Evolutionary conservation across 345 rosid genomes (phyloP).

Genomic region (Lepidium aucheri): DNA sequence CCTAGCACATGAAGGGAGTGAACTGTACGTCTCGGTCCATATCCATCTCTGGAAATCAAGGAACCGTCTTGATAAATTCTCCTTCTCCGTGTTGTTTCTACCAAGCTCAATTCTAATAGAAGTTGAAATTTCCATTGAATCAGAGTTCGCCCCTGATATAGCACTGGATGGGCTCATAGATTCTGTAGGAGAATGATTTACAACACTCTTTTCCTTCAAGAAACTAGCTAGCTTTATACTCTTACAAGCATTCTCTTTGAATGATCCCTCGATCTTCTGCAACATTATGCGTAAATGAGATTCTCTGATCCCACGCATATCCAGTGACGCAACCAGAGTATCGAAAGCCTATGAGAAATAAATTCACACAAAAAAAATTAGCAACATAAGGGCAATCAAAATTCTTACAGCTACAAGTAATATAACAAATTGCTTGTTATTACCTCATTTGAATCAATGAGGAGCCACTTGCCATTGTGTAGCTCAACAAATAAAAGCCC

Average conservation of each 20-base stretch:
- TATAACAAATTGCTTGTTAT: neutral
- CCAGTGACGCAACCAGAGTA: conserved; percentile 71
- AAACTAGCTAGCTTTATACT: conserved; percentile 26
- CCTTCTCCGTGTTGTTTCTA: conserved; percentile 57
- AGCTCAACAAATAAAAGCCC: conserved; percentile 87
- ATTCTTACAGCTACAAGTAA: neutral
- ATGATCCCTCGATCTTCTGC: conserved; percentile 68
- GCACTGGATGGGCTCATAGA: conserved; percentile 57
- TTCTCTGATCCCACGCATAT: conserved; percentile 86
- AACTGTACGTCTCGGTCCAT: conserved; percentile 57
- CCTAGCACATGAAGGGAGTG: conserved; percentile 40
- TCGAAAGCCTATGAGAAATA: conserved; percentile 64
- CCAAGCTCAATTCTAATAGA: conserved; percentile 75
- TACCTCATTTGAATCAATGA: conserved; percentile 92
- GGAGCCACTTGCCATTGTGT: conserved; percentile 73
- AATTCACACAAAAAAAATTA: neutral
- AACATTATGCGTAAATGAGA: conserved; percentile 91
- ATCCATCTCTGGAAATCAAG: conserved; percentile 78
- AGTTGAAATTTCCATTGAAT: conserved; percentile 39
- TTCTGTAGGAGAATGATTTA: conserved; percentile 31
- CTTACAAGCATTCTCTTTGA: conserved; percentile 54
- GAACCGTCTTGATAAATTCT: conserved; percentile 56
- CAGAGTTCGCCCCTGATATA: conserved; percentile 44
- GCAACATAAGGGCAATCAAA: neutral
- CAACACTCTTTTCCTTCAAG: conserved; percentile 27